Base-by-base conservation (phyloP, 768 basidiomycete genomes). In the Suillus fuscotomentosus region DNA sequence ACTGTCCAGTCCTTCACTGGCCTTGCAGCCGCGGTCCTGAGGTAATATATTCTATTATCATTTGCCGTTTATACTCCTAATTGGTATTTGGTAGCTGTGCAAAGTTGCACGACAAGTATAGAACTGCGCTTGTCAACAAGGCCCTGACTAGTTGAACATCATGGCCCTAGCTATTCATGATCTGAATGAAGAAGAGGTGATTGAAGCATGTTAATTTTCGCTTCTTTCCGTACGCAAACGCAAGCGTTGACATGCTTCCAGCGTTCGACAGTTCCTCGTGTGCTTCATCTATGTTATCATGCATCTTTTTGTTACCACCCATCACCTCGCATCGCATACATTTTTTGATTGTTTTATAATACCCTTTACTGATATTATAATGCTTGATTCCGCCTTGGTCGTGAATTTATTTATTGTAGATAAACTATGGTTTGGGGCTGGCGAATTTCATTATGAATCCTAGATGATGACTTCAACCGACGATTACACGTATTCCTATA, bases 51-150 rank as follows among this genome's bases (percentile, higher is more conserved):
- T 2, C 15, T 5, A n/a, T 5, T 53, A 55, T 45, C 15, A n/a
- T 27, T 14, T 38, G 55, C 6, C 47, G 59, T 38, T 5, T 14
- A 6, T 14, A 24, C 67, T 68, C 1, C 70, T 62, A n/a, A 53
- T 48, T 2, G 17, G 62, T 14, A 20, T 65, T 56, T n/a, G 63
- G 22, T 69, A 93, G 91, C 75, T 85, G 85, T 61, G 82, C 85
- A 63, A 94, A 92, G 78, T 79, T 92, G 22, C 92, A 88, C 70
- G 88, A 92, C 75, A 84, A 85, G 69, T 89, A 90, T 74, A 86
- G 84, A 75, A 83, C 79, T 63, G 70, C 78, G 50, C 83, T 93
- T 67, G 76, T 87, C 60, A 91, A 89, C 78, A 81, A 70, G 66
- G 60, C 31, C 24, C 67, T 75, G 54, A 68, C 70, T 43, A 71